Evolutionary conservation across 441 rosid genomes (phyloP), one percentile per base, ranked within the genome.

Genomic region (Codiaeum variegatum): DNA sequence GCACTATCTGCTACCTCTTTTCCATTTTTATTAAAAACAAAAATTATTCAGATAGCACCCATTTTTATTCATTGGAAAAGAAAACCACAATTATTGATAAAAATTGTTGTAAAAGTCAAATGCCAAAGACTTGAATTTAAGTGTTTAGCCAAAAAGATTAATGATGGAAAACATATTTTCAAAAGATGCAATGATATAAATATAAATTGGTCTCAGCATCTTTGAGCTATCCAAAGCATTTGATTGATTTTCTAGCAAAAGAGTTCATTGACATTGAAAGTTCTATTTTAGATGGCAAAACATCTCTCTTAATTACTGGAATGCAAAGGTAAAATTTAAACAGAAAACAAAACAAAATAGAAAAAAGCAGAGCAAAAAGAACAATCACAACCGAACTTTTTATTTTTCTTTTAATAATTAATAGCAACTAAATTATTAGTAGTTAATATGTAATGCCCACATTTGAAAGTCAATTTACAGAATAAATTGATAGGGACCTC

Each of bases 41-140:
- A n/a, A n/a, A n/a, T n/a, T n/a, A n/a, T n/a, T n/a, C n/a, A n/a
- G n/a, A n/a, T 36, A 36, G 8, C 38, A 36, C 7, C 52, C 52
- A 16, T 47, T 47, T 47, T 47, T 13, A 13, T 0, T 40, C n/a
- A 18, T 23, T 18, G 0, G 3, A 38, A 11, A 21, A 63, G 34
- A 15, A 68, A 46, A 70, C 69, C 16, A 69, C 19, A 68, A 73
- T 73, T 59, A 64, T 56, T 28, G 21, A n/a, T 56, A 38, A 7
- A 54, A 44, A 62, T 61, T 32, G 70, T 70, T 38, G n/a, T 19
- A 28, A 18, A 38, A 76, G 70, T 70, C 61, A 66, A 49, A 70
- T 47, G 23, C 4, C n/a, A 24, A 60, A 31, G 63, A 78, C 47
- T 67, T 56, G 15, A 34, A 29, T 10, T 29, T 51, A 46, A 7